Percentiles rank a stretch among this genome's conserved stretches.
These are phyloP conservation scores for Abrus precatorius DNA, from an alignment of 306 rosid genomes.

Conservation along the genomic window DNA sequence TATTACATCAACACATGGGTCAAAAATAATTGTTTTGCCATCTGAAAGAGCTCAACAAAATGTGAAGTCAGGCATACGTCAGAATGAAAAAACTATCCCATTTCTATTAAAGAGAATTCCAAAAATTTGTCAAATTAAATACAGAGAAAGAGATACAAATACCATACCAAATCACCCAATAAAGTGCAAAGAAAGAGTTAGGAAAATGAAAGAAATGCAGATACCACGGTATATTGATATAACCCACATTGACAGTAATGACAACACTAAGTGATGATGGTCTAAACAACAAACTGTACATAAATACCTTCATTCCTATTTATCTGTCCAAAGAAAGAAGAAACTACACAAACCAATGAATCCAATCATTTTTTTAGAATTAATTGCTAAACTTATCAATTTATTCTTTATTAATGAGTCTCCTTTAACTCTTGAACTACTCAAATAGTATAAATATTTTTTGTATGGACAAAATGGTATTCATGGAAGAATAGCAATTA, in stretches of 20 bases:
- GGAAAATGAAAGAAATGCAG: slow-evolving; percentile 7
- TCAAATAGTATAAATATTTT: too few relatives aligned
- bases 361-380: too few relatives aligned
- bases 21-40: slow-evolving; percentile 12
- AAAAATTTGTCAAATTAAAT: background rate
- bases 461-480: too few relatives aligned
- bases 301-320: background rate
- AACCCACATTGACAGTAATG: slow-evolving; percentile 12
- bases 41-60: slow-evolving; percentile 1
- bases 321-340: too few relatives aligned
- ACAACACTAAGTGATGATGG: slow-evolving; percentile 33
- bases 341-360: too few relatives aligned
- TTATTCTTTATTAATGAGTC: too few relatives aligned
- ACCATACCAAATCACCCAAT: slow-evolving; percentile 27
- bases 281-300: background rate
- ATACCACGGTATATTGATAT: background rate
- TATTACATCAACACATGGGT: slow-evolving; percentile 13
- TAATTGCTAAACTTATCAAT: too few relatives aligned
- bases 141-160: slow-evolving; percentile 24
- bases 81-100: slow-evolving; percentile 26
- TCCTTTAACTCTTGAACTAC: too few relatives aligned
- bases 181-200: slow-evolving; percentile 34
- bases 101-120: slow-evolving; percentile 5
- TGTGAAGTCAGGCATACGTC: slow-evolving; percentile 3
- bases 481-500: too few relatives aligned